These are phyloP conservation scores for Ophiostoma piceae DNA, from an alignment of 2,329 filamentous ascomycete genomes.

Conservation along the genomic window DNA sequence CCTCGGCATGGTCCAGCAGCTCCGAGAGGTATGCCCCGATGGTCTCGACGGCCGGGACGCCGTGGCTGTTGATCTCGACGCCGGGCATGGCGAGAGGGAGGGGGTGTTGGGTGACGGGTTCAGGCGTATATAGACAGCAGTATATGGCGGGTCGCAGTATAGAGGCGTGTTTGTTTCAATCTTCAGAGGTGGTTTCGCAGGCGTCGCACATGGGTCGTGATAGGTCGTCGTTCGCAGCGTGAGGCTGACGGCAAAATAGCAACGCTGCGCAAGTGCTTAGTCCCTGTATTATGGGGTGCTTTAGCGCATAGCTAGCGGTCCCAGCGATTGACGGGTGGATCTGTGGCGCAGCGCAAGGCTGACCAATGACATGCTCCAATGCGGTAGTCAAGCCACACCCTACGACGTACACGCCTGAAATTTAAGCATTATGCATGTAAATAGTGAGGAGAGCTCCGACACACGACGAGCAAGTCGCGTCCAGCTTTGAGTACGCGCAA, in stretches of 20 bases:
- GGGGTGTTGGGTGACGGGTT: background rate
- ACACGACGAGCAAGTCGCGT: conserved; percentile 11
- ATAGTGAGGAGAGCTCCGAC: background rate
- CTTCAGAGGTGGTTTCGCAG: background rate
- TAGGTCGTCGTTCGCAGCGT: background rate
- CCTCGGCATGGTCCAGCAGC: conserved; percentile 55
- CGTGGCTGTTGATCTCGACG: conserved; percentile 42
- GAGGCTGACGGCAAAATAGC: conserved; percentile 5
- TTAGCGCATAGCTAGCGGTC: conserved; percentile 9
- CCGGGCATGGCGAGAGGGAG: conserved; percentile 46
- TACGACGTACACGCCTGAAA: conserved; percentile 3
- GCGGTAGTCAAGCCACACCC: conserved; percentile 17
- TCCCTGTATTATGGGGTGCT: conserved; percentile 11
- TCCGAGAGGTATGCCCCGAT: conserved; percentile 51
- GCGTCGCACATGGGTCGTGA: background rate
- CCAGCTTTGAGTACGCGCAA: background rate
- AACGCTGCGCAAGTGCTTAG: background rate
- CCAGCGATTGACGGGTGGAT: background rate
- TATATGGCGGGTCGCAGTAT: too few species aligned
- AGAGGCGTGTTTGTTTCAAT: background rate
- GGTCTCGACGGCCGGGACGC: conserved; percentile 48
- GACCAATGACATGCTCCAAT: conserved; percentile 21
- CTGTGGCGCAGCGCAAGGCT: conserved; percentile 24
- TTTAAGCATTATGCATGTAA: conserved; percentile 3
- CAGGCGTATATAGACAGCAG: background rate